phyloP scores from a whole-genome alignment of 306 rosid genomes.

The Canavalia ensiformis region DNA sequence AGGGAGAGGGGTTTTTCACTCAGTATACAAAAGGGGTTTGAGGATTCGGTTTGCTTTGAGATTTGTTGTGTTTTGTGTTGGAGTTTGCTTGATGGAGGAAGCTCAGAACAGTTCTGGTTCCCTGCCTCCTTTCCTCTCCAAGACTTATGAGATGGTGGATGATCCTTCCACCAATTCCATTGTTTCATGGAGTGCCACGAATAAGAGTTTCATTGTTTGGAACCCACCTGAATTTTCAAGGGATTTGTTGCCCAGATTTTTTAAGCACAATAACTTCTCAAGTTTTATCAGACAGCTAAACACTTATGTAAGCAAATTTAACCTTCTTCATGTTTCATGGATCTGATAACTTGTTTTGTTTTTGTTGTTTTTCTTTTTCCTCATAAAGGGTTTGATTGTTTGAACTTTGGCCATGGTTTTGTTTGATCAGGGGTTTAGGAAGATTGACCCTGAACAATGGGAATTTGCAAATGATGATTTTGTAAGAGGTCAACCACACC shows the following conservation, averaged over 20 bases:
- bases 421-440: constrained; percentile 79
- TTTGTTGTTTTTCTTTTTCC: background rate
- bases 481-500: constrained; percentile 77
- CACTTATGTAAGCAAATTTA: constrained; percentile 76
- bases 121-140: constrained; percentile 78
- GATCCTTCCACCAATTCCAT: constrained; percentile 68
- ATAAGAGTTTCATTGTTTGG: constrained; percentile 84
- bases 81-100: constrained; percentile 73
- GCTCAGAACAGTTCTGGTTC: constrained; percentile 66
- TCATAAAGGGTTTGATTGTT: constrained; percentile 18
- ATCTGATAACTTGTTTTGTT: constrained; percentile 12
- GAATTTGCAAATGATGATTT: constrained; percentile 87
- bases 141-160: constrained; percentile 91
- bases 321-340: constrained; percentile 32
- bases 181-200: constrained; percentile 78
- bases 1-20: background rate
- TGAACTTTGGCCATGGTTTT: constrained; percentile 31
- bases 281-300: constrained; percentile 95
- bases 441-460: constrained; percentile 88
- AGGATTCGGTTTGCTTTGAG: constrained; percentile 38
- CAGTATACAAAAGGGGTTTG: constrained; percentile 21
- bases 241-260: constrained; percentile 74
- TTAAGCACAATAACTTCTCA: constrained; percentile 92
- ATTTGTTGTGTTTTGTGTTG: constrained; percentile 45
- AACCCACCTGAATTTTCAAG: constrained; percentile 72